phyloP scores from a whole-genome alignment of 352 stramenopile genomes.

The Blastocystis sp. region DNA sequence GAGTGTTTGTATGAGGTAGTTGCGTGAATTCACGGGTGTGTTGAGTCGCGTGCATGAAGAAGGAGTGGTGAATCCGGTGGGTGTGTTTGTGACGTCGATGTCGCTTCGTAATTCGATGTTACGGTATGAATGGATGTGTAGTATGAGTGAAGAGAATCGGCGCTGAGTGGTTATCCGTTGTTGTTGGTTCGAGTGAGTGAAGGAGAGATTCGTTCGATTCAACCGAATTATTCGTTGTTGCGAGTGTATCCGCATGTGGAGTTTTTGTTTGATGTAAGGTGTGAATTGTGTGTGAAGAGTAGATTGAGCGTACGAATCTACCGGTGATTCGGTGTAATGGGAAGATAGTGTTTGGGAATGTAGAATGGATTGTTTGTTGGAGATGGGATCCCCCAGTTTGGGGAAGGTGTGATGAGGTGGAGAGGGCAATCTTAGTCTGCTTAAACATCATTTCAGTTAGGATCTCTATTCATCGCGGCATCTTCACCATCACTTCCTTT shows the following conservation, averaged over 20 bases:
- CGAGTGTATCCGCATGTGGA: background rate
- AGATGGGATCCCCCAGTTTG: too few relatives aligned
- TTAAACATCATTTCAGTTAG: too few relatives aligned
- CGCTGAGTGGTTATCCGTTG: background rate
- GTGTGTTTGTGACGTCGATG: background rate
- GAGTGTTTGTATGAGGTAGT: background rate
- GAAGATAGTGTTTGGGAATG: background rate
- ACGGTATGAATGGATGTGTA: background rate
- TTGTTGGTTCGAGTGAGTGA: background rate
- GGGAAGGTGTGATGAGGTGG: too few relatives aligned
- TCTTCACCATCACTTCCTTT: too few relatives aligned
- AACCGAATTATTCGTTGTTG: slow-evolving; percentile 3
- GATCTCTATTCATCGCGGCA: too few relatives aligned
- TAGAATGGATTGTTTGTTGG: too few relatives aligned
- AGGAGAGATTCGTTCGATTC: background rate
- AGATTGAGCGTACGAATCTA: background rate
- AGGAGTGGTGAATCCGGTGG: background rate
- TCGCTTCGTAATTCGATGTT: background rate
- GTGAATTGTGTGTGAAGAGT: background rate
- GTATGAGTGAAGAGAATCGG: background rate
- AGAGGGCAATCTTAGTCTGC: too few relatives aligned
- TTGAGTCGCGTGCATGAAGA: background rate
- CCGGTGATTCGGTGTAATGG: background rate
- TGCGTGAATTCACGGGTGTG: slow-evolving; percentile 4
- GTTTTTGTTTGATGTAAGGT: background rate